A percentile compares a stretch with the other conserved stretches of the same genome.
Conservation (phyloP, 257 asterid species). For the Parsonsia alboflavescens region DNA sequence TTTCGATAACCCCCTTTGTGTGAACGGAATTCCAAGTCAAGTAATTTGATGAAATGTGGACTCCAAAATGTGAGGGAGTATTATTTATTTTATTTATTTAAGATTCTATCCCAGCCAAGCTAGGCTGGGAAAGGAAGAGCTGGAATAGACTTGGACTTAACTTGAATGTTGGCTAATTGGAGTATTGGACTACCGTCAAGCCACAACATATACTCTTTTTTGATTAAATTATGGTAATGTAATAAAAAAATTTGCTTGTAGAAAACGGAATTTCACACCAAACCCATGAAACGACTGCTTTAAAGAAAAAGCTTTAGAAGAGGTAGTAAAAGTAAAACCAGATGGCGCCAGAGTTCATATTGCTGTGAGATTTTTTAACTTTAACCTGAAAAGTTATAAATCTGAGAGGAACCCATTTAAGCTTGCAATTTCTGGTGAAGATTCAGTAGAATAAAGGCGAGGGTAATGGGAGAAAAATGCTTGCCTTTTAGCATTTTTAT, state of each 20-base stretch:
- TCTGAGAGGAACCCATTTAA: slow-evolving; percentile 25
- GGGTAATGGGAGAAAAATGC: slow-evolving; percentile 1
- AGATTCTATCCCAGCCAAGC: neutral
- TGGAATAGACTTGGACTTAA: neutral
- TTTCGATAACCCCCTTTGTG: no score
- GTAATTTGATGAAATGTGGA: no score
- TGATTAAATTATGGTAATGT: neutral
- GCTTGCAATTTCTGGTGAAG: neutral
- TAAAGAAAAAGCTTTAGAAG: neutral
- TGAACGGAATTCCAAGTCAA: no score
- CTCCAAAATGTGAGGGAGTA: no score
- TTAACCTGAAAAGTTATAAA: slow-evolving; percentile 5
- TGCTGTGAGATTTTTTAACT: neutral
- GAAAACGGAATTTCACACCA: slow-evolving; percentile 17
- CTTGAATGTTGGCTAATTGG: slow-evolving; percentile 12
- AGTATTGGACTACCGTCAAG: slow-evolving; percentile 22
- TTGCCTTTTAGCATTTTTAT: slow-evolving; percentile 13
- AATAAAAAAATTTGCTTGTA: neutral
- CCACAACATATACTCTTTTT: neutral
- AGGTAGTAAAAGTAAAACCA: neutral
- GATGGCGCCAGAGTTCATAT: slow-evolving; percentile 13
- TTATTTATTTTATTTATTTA: neutral
- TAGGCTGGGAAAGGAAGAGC: slow-evolving; percentile 2
- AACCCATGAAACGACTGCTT: neutral
- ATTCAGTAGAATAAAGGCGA: slow-evolving; percentile 3